Conservation (phyloP, 768 basidiomycete genomes). For the Cytidiella melzeri region DNA sequence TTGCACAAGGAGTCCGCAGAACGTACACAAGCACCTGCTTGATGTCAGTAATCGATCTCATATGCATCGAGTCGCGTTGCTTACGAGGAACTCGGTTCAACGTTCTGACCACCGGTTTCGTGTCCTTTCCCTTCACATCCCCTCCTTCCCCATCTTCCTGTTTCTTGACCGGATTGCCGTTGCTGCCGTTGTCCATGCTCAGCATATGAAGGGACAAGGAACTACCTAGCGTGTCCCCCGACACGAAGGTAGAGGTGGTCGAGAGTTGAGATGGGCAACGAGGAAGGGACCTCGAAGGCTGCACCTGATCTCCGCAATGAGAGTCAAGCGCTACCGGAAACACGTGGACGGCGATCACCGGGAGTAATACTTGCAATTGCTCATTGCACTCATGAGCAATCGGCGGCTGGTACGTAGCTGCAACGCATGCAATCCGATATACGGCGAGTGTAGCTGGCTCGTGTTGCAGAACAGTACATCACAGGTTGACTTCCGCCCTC, state of each 20-base stretch:
- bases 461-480: too few relatives aligned
- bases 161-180: slow-evolving; percentile 42
- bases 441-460: too few relatives aligned
- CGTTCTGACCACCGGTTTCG: slow-evolving; percentile 70
- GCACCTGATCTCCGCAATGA: not conserved
- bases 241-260: not conserved
- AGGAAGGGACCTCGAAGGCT: not conserved
- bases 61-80: slow-evolving; percentile 24
- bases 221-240: not conserved
- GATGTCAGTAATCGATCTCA: slow-evolving; percentile 13
- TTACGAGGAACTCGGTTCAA: slow-evolving; percentile 83
- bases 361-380: not conserved
- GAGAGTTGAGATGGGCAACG: slow-evolving; percentile 6
- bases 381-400: too few relatives aligned
- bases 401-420: too few relatives aligned
- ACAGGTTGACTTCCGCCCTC: too few relatives aligned
- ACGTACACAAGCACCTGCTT: slow-evolving; percentile 76
- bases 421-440: too few relatives aligned
- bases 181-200: slow-evolving; percentile 21
- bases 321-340: not conserved
- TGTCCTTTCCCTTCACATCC: slow-evolving; percentile 46
- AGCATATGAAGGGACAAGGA: not conserved
- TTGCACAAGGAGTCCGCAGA: slow-evolving; percentile 1
- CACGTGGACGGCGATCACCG: not conserved
- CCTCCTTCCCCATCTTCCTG: slow-evolving; percentile 51